Evolutionary conservation across 257 asterid species (phyloP).

Genomic region (Solanum raphanifolium): DNA sequence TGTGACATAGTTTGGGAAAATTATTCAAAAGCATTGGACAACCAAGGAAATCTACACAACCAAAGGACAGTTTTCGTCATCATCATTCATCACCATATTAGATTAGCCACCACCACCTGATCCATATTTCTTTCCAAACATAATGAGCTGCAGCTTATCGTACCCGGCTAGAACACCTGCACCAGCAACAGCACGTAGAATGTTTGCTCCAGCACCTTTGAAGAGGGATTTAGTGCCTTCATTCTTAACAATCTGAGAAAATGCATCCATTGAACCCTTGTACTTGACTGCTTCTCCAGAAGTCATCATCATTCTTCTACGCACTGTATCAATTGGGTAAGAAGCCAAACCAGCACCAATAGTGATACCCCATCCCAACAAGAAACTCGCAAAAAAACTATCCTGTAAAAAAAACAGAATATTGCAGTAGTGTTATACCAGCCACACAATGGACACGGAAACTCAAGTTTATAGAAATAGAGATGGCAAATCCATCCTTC

Average conservation of each 20-base stretch:
- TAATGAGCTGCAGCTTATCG: conserved; percentile 58
- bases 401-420: conserved; percentile 32
- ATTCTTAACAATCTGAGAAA: conserved; percentile 45
- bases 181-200: conserved; percentile 69
- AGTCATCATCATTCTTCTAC: conserved; percentile 90
- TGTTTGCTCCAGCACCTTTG: conserved; percentile 81
- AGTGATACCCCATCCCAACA: conserved; percentile 76
- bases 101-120: conserved; percentile 52
- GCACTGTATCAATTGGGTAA: conserved; percentile 69
- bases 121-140: conserved; percentile 57
- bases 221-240: conserved; percentile 64
- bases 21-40: not conserved
- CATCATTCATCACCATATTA: conserved; percentile 13
- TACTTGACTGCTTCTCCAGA: conserved; percentile 78
- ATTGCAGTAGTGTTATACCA: not conserved
- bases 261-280: conserved; percentile 53
- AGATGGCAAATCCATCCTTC: not conserved
- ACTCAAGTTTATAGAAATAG: not conserved
- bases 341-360: conserved; percentile 71
- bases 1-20: not conserved
- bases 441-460: not conserved
- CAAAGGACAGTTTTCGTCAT: conserved; percentile 16
- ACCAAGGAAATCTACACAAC: not conserved
- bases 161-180: conserved; percentile 82
- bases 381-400: conserved; percentile 67